These are phyloP conservation scores for Triticum monococcum DNA, from an alignment of 176 grass and related monocot species.

Conservation along the genomic window DNA sequence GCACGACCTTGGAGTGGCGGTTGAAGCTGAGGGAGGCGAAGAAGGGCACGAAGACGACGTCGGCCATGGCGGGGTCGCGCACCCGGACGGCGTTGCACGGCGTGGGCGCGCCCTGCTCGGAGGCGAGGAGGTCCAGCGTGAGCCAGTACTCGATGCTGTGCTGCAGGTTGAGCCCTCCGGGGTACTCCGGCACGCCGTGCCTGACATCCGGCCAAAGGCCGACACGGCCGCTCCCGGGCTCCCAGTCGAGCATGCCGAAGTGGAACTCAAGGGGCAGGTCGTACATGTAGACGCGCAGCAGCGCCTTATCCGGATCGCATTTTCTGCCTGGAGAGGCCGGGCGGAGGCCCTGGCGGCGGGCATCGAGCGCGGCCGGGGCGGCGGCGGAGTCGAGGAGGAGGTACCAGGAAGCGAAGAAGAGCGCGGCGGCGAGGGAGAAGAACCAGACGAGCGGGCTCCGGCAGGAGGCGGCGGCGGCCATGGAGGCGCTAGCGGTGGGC, in stretches of 20 bases:
- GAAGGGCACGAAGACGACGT: slow-evolving; percentile 93
- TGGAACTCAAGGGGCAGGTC: slow-evolving; percentile 88
- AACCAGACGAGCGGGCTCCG: slow-evolving; percentile 44
- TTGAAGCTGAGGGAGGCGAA: slow-evolving; percentile 99
- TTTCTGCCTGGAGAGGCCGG: not conserved
- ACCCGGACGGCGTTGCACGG: slow-evolving; percentile 73
- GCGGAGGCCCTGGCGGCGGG: not conserved
- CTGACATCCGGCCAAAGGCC: slow-evolving; percentile 73
- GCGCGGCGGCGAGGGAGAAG: slow-evolving; percentile 48
- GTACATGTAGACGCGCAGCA: slow-evolving; percentile 93
- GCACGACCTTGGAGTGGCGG: slow-evolving; percentile 62
- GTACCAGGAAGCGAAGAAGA: slow-evolving; percentile 69
- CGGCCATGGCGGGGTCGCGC: slow-evolving; percentile 47
- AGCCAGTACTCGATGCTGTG: slow-evolving; percentile 99
- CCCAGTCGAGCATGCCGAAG: slow-evolving; percentile 84
- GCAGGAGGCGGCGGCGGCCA: slow-evolving; percentile 14
- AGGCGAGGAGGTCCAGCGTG: slow-evolving; percentile 84
- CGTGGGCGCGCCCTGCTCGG: slow-evolving; percentile 53
- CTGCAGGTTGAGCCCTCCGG: slow-evolving; percentile 94
- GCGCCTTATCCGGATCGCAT: slow-evolving; percentile 54
- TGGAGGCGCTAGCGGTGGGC: slow-evolving; percentile 19
- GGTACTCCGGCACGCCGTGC: slow-evolving; percentile 62
- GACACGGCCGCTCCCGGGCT: slow-evolving; percentile 27
- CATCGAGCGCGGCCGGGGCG: not conserved
- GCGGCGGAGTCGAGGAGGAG: slow-evolving; percentile 58